Conservation (phyloP, 2,329 filamentous ascomycete species). For the Phaeosphaeriaceae sp. region DNA sequence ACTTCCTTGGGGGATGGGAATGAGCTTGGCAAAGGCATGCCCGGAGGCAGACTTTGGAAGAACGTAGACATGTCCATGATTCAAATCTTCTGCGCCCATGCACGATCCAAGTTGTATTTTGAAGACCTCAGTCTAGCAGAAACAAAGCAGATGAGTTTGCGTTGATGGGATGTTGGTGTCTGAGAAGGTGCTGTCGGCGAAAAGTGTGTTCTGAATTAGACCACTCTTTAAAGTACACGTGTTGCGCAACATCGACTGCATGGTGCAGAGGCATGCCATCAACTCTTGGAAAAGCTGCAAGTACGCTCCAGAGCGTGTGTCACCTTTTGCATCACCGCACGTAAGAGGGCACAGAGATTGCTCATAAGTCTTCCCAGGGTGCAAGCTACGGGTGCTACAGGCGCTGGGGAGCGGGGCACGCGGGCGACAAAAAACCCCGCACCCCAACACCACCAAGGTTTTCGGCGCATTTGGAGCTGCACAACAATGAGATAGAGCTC, state of each 20-base stretch:
- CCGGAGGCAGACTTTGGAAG: neutral
- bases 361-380: no score
- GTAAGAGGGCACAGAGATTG: no score
- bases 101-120: no score
- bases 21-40: neutral
- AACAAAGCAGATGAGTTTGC: neutral
- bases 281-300: neutral
- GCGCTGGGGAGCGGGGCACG: no score
- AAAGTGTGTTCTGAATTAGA: neutral
- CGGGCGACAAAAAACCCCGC: no score
- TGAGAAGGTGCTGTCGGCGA: neutral
- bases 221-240: slow-evolving; percentile 17
- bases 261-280: neutral
- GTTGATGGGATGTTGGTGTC: neutral
- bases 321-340: no score
- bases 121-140: neutral
- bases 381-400: no score
- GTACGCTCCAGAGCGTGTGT: no score
- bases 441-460: no score
- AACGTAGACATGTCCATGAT: slow-evolving; percentile 1
- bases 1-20: slow-evolving; percentile 3
- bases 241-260: neutral
- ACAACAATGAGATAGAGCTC: no score
- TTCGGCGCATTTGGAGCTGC: no score
- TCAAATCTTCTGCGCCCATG: neutral